These are phyloP conservation scores for Sporobolomyces pararoseus DNA, from an alignment of 768 basidiomycete species.

Conservation along the genomic window DNA sequence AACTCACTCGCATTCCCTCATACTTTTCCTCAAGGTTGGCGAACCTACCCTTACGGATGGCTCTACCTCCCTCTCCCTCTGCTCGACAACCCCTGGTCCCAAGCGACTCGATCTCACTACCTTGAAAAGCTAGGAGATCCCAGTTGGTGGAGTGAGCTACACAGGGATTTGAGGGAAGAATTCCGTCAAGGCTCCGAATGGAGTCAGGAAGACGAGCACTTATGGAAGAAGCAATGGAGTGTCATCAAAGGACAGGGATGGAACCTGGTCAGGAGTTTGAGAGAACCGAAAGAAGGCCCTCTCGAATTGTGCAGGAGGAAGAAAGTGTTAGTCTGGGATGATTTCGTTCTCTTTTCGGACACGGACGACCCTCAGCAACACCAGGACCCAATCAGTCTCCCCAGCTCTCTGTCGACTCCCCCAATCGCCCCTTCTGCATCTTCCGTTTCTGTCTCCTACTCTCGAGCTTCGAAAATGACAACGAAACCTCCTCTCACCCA, in stretches of 20 bases:
- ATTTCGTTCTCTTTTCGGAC: conserved; percentile 57
- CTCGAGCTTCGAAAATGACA: background rate
- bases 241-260: conserved; percentile 90
- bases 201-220: background rate
- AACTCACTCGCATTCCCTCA: conserved; percentile 90
- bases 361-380: background rate
- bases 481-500: background rate
- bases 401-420: background rate
- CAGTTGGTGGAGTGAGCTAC: conserved; percentile 85
- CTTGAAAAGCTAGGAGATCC: conserved; percentile 76
- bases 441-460: background rate
- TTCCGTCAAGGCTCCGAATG: conserved; percentile 73
- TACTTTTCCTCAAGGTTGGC: conserved; percentile 75
- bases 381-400: background rate
- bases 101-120: conserved; percentile 75
- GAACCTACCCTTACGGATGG: conserved; percentile 65
- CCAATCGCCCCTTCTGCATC: conserved; percentile 1
- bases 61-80: conserved; percentile 43
- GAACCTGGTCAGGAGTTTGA: conserved; percentile 74
- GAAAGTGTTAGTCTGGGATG: conserved; percentile 79
- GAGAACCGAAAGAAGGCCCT: conserved; percentile 59
- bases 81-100: conserved; percentile 63
- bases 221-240: conserved; percentile 70
- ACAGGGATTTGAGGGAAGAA: conserved; percentile 67
- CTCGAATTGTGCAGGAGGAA: conserved; percentile 79